phyloP scores from a whole-genome alignment of 345 rosid genomes.

The Gossypium mustelinum region DNA sequence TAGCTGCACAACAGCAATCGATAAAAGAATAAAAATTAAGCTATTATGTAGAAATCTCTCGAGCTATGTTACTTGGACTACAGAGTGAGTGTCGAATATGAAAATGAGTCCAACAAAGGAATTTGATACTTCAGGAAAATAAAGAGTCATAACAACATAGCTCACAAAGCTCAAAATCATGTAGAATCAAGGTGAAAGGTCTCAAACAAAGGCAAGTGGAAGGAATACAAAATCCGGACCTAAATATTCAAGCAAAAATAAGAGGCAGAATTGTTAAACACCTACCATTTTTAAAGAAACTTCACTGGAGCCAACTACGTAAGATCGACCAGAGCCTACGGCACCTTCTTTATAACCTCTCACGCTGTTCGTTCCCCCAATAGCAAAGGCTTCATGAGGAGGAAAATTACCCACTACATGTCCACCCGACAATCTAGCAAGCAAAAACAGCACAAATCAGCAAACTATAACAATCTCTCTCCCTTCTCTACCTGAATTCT shows the following conservation, averaged over 20 bases:
- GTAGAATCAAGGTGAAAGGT: neutral
- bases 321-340: slow-evolving; percentile 91
- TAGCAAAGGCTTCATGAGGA: slow-evolving; percentile 91
- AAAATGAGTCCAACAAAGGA: too few relatives aligned
- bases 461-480: slow-evolving; percentile 10
- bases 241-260: neutral
- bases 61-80: neutral
- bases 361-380: slow-evolving; percentile 94
- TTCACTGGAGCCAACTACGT: slow-evolving; percentile 82
- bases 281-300: slow-evolving; percentile 82
- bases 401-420: slow-evolving; percentile 87
- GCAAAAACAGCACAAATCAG: slow-evolving; percentile 11
- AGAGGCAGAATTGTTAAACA: slow-evolving; percentile 2
- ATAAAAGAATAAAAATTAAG: neutral
- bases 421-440: slow-evolving; percentile 74
- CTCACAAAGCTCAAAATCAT: neutral
- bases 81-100: too few relatives aligned
- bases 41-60: neutral
- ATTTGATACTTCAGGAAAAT: too few relatives aligned
- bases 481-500: slow-evolving; percentile 9
- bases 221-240: neutral
- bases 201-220: neutral
- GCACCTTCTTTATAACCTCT: slow-evolving; percentile 99
- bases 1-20: slow-evolving; percentile 38
- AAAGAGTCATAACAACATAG: too few relatives aligned